Conservation (phyloP, 306 rosid species). For the Dalbergia cultrata region DNA sequence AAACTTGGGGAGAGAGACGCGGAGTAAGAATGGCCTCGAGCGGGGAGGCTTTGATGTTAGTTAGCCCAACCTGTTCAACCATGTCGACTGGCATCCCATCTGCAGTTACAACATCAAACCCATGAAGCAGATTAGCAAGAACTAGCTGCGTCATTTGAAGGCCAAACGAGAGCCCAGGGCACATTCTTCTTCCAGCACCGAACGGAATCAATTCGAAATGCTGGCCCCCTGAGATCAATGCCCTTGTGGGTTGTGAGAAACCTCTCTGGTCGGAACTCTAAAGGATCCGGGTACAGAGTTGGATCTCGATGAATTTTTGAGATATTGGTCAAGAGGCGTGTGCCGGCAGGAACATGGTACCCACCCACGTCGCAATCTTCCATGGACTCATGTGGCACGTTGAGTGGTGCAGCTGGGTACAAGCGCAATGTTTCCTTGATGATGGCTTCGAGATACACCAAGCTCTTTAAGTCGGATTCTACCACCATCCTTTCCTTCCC, state of each 20-base stretch:
- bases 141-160: not conserved
- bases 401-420: slow-evolving; percentile 57
- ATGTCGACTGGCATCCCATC: not conserved
- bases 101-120: not conserved
- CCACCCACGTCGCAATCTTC: slow-evolving; percentile 57
- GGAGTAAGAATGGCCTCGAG: not conserved
- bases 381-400: slow-evolving; percentile 31
- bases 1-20: not conserved
- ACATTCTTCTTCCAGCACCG: not conserved
- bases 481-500: slow-evolving; percentile 13
- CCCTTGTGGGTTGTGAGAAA: not conserved
- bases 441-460: slow-evolving; percentile 54
- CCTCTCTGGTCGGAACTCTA: not conserved
- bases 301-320: slow-evolving; percentile 47
- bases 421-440: slow-evolving; percentile 29
- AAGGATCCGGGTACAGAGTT: not conserved
- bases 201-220: not conserved
- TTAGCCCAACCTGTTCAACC: not conserved
- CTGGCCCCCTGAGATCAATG: not conserved
- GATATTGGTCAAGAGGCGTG: slow-evolving; percentile 47
- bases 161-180: not conserved
- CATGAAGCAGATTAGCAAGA: not conserved
- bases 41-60: not conserved
- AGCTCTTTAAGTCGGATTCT: slow-evolving; percentile 46
- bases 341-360: slow-evolving; percentile 44